Evolutionary conservation across 805 yeast species (phyloP).

Genomic region (Peterozyma toletana): DNA sequence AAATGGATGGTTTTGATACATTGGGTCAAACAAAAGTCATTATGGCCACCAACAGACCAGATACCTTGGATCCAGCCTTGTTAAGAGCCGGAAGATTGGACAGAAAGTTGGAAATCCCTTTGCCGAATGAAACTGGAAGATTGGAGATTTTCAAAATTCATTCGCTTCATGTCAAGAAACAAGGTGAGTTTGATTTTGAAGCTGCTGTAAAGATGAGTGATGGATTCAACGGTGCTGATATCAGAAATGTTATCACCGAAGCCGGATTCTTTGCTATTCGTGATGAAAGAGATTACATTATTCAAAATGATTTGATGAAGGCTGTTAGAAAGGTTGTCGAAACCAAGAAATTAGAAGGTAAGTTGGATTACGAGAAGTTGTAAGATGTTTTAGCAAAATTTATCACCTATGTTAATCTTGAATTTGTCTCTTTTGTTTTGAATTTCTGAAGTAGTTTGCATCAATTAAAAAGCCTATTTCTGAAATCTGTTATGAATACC

Average conservation of each 20-base stretch:
- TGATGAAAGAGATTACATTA: slow-evolving; percentile 92
- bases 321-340: slow-evolving; percentile 98
- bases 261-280: slow-evolving; percentile 98
- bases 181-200: slow-evolving; percentile 95
- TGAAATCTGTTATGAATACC: slow-evolving; percentile 12
- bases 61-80: slow-evolving; percentile 94
- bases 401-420: slow-evolving; percentile 8
- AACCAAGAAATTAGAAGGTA: slow-evolving; percentile 94
- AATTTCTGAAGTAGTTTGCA: slow-evolving; percentile 1
- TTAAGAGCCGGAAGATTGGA: slow-evolving; percentile 97
- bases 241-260: slow-evolving; percentile 94
- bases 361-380: slow-evolving; percentile 89
- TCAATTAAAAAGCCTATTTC: too few species aligned
- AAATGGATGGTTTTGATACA: slow-evolving; percentile 98
- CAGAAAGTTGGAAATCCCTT: slow-evolving; percentile 89
- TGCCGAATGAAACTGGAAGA: slow-evolving; percentile 95
- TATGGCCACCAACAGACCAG: slow-evolving; percentile 99
- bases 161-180: slow-evolving; percentile 74
- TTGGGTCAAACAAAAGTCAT: slow-evolving; percentile 95
- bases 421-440: slow-evolving; percentile 12
- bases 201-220: slow-evolving; percentile 98
- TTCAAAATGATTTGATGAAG: slow-evolving; percentile 92
- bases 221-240: slow-evolving; percentile 98
- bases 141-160: slow-evolving; percentile 92
- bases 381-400: slow-evolving; percentile 20